A percentile compares a stretch with the other conserved stretches of the same genome.
phyloP scores from a whole-genome alignment of 495 filamentous ascomycete species.

The Baudoinia panamericana region DNA sequence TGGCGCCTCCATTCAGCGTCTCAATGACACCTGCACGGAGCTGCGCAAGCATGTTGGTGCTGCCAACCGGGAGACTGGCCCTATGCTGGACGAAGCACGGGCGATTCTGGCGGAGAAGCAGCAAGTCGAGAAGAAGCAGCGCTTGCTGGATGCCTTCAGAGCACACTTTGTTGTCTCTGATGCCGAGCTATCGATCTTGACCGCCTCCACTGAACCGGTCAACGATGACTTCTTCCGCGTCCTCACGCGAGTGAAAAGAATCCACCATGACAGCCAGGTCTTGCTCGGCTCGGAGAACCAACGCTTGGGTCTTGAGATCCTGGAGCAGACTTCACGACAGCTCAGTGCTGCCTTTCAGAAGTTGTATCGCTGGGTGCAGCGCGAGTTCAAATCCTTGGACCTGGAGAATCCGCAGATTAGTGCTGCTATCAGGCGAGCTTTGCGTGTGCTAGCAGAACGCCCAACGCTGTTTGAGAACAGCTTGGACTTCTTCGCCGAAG shows the following conservation, averaged over 20 bases:
- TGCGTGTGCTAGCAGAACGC: conserved; percentile 79
- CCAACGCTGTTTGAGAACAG: conserved; percentile 87
- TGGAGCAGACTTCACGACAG: conserved; percentile 74
- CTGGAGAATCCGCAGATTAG: conserved; percentile 91
- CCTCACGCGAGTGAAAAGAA: conserved; percentile 69
- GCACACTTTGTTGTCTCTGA: conserved; percentile 74
- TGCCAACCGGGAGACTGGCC: conserved; percentile 60
- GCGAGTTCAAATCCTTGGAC: conserved; percentile 82
- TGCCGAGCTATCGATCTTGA: conserved; percentile 59
- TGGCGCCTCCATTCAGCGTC: conserved; percentile 57
- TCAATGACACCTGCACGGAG: conserved; percentile 70
- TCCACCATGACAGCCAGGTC: conserved; percentile 76
- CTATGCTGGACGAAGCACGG: conserved; percentile 66
- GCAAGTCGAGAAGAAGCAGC: conserved; percentile 75
- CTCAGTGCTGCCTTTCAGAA: conserved; percentile 92
- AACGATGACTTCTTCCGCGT: conserved; percentile 75
- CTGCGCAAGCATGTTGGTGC: conserved; percentile 64
- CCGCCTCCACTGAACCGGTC: conserved; percentile 62
- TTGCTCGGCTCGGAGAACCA: conserved; percentile 85
- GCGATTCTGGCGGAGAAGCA: conserved; percentile 59
- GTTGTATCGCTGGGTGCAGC: conserved; percentile 85
- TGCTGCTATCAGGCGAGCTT: conserved; percentile 66
- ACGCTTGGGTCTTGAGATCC: conserved; percentile 69
- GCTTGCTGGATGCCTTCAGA: conserved; percentile 68
- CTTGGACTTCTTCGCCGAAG: conserved; percentile 85